Percentiles rank a stretch among this genome's conserved stretches.
Evolutionary conservation across 163 green algal species (phyloP).

Genomic region (Dunaliella salina): DNA sequence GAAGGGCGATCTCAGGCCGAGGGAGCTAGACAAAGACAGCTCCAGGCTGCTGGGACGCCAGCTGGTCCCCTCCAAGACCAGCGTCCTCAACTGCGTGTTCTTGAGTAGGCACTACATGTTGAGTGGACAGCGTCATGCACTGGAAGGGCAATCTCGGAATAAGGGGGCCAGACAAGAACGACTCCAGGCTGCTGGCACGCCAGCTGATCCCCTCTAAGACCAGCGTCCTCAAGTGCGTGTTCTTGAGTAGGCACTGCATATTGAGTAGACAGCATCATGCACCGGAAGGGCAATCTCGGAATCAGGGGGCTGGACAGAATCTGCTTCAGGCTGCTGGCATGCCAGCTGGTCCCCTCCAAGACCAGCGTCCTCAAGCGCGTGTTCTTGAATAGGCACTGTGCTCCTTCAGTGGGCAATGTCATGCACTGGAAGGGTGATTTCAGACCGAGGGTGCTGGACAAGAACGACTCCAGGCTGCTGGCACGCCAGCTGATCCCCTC

Average conservation of each 20-base stretch:
- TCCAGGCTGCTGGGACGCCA: too few species aligned
- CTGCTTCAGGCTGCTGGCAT: constrained; percentile 55
- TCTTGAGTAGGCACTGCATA: constrained; percentile 27
- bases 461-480: too few species aligned
- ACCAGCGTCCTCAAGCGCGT: neutral
- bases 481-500: too few species aligned
- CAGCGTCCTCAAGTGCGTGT: neutral
- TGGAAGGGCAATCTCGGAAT: constrained; percentile 71
- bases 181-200: constrained; percentile 53
- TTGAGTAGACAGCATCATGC: constrained; percentile 23
- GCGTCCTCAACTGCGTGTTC: too few species aligned
- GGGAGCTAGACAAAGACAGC: too few species aligned
- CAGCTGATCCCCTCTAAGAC: constrained; percentile 35
- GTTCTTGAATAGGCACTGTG: too few species aligned
- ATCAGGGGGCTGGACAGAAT: constrained; percentile 58
- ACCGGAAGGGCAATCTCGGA: constrained; percentile 65
- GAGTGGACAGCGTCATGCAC: constrained; percentile 8
- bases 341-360: constrained; percentile 36
- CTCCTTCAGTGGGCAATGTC: too few species aligned
- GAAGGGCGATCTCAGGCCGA: constrained; percentile 39
- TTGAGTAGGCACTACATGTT: too few species aligned
- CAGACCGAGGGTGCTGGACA: too few species aligned
- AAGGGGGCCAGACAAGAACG: constrained; percentile 54
- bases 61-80: too few species aligned
- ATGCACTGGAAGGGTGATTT: too few species aligned